These are phyloP conservation scores for Euclidium syriacum DNA, from an alignment of 345 rosid genomes.

Conservation along the genomic window DNA sequence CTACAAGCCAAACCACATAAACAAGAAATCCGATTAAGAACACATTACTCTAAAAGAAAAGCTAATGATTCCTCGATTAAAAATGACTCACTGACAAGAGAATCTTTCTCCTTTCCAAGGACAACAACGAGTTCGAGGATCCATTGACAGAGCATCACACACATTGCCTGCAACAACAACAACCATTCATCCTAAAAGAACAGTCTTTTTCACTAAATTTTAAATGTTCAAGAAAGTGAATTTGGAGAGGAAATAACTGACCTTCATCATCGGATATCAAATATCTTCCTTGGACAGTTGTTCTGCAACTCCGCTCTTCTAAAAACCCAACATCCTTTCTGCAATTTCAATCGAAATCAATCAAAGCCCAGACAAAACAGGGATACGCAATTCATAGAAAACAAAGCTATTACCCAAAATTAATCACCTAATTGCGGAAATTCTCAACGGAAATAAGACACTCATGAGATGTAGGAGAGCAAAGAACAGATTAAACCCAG, in stretches of 20 bases:
- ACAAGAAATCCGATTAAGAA: constrained; percentile 9
- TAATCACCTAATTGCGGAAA: constrained; percentile 51
- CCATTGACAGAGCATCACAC: constrained; percentile 75
- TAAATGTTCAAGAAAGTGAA: background rate
- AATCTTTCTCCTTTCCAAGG: constrained; percentile 77
- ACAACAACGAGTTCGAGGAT: constrained; percentile 74
- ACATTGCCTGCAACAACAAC: constrained; percentile 57
- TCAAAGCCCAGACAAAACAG: background rate
- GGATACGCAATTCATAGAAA: background rate
- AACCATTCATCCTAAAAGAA: background rate
- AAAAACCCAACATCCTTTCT: constrained; percentile 64
- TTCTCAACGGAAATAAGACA: constrained; percentile 24
- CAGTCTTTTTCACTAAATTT: background rate
- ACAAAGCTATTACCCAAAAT: background rate
- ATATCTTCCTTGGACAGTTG: constrained; percentile 82
- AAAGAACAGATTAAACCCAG: constrained; percentile 25
- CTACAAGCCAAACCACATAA: constrained; percentile 33
- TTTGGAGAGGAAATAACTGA: constrained; percentile 17
- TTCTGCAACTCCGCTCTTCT: constrained; percentile 51
- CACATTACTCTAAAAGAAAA: background rate
- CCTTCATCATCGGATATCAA: constrained; percentile 81
- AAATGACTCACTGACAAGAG: constrained; percentile 85
- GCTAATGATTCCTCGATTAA: background rate
- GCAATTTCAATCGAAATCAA: constrained; percentile 12
- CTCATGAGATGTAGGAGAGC: constrained; percentile 33